phyloP scores from a whole-genome alignment of 2,329 filamentous ascomycete genomes.

The Claviceps paspali region DNA sequence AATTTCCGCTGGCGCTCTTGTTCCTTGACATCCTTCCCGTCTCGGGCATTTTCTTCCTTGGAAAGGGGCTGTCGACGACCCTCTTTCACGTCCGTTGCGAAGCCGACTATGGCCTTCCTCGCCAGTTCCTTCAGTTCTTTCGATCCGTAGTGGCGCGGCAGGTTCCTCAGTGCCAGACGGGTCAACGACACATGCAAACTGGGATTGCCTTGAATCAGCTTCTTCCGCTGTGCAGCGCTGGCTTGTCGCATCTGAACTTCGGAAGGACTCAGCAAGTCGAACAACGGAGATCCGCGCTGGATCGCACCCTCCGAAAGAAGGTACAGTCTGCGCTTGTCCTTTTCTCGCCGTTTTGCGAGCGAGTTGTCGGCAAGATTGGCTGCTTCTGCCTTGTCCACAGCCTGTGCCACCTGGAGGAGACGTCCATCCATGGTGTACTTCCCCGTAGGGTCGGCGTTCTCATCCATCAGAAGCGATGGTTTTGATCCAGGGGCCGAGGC shows the following conservation, averaged over 20 bases:
- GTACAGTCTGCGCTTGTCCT: slow-evolving; percentile 82
- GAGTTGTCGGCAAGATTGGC: slow-evolving; percentile 57
- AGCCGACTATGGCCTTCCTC: slow-evolving; percentile 82
- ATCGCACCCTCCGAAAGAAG: slow-evolving; percentile 79
- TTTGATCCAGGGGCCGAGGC: slow-evolving; percentile 36
- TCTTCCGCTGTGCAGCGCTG: slow-evolving; percentile 74
- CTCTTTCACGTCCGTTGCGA: slow-evolving; percentile 75
- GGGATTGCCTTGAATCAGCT: slow-evolving; percentile 81
- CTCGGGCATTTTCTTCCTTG: slow-evolving; percentile 75
- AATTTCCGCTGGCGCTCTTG: slow-evolving; percentile 66
- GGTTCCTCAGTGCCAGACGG: slow-evolving; percentile 78
- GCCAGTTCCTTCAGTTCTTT: slow-evolving; percentile 88
- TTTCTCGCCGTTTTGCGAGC: slow-evolving; percentile 47
- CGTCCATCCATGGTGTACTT: slow-evolving; percentile 84
- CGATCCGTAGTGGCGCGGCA: slow-evolving; percentile 67
- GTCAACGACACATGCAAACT: slow-evolving; percentile 78
- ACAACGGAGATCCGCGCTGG: slow-evolving; percentile 59
- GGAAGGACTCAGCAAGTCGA: slow-evolving; percentile 56
- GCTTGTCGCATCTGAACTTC: slow-evolving; percentile 82
- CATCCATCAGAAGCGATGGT: slow-evolving; percentile 78
- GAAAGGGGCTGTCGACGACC: slow-evolving; percentile 64
- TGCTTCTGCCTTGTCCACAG: slow-evolving; percentile 73
- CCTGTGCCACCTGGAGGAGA: slow-evolving; percentile 68
- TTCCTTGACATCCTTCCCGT: slow-evolving; percentile 63
- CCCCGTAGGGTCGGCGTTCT: slow-evolving; percentile 64